Conservation (phyloP, 805 yeast genomes). For the Saccharomycopsis synnaedendra region DNA sequence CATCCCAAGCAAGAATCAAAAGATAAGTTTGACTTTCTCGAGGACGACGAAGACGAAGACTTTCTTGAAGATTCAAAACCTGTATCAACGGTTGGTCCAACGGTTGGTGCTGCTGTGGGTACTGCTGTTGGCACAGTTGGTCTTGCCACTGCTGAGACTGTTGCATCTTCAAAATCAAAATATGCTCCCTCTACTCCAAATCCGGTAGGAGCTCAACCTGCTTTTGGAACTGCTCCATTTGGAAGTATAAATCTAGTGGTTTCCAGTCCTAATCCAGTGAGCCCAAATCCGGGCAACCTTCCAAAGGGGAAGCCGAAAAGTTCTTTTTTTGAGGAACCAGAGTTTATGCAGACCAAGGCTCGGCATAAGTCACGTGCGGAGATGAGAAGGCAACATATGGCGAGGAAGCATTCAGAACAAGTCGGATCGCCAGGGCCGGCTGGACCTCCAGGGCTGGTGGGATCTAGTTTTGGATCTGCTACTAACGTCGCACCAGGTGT, state of each 20-base stretch:
- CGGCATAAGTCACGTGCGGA: slow-evolving; percentile 6
- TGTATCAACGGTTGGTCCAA: too few species aligned
- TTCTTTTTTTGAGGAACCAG: slow-evolving; percentile 9
- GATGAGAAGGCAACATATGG: slow-evolving; percentile 4
- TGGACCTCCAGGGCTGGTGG: too few species aligned
- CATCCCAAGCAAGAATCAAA: neutral
- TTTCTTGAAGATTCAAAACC: neutral
- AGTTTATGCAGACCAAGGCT: slow-evolving; percentile 1
- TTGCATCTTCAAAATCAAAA: neutral
- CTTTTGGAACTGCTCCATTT: neutral
- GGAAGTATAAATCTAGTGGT: neutral
- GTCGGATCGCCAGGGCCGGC: too few species aligned
- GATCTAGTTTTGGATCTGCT: too few species aligned
- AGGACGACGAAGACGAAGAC: neutral
- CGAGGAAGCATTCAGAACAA: too few species aligned
- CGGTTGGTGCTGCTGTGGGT: neutral
- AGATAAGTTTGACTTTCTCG: neutral
- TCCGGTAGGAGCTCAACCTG: neutral
- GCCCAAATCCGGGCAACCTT: neutral
- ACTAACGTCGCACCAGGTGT: too few species aligned
- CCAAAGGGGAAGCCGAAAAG: neutral
- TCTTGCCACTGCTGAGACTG: neutral
- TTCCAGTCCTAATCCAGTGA: neutral
- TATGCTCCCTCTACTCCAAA: neutral
- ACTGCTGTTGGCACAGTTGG: neutral